A percentile compares a stretch with the other conserved stretches of the same genome.
These are phyloP conservation scores for Penicillium cosmopolitanum DNA, from an alignment of 495 filamentous ascomycete species.

Conservation along the genomic window DNA sequence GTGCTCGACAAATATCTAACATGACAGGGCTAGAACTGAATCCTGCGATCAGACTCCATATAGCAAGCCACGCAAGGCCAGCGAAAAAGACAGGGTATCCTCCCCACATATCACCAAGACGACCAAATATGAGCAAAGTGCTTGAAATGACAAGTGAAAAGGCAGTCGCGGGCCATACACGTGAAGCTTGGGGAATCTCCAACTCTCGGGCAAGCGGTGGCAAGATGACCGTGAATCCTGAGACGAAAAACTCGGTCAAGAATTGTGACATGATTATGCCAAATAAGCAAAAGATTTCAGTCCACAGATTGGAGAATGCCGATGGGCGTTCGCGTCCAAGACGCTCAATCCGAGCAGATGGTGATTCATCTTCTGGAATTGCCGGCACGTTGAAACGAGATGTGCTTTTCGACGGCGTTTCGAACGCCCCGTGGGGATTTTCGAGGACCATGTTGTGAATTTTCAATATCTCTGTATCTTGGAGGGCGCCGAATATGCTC, in stretches of 20 bases:
- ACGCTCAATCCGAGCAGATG: conserved; percentile 3
- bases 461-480: not conserved
- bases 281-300: conserved; percentile 1
- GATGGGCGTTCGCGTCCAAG: not conserved
- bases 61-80: conserved; percentile 2
- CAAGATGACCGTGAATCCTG: conserved; percentile 2
- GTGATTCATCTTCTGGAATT: not conserved
- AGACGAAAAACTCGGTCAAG: conserved; percentile 2
- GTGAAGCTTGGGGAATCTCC: not conserved
- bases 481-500: not conserved
- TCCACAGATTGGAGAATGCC: not conserved
- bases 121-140: not conserved
- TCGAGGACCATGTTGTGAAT: not conserved
- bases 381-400: not conserved
- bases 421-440: not conserved
- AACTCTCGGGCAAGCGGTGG: not conserved
- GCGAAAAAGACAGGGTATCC: not conserved
- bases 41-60: conserved; percentile 1
- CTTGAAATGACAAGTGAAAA: not conserved
- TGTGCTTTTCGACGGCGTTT: not conserved
- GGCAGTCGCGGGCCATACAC: not conserved
- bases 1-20: not conserved
- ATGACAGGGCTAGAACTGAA: conserved; percentile 1
- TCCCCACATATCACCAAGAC: conserved; percentile 1
- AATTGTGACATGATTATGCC: conserved; percentile 5